A percentile compares a stretch with the other conserved stretches of the same genome.
Evolutionary conservation across 2,329 filamentous ascomycete species (phyloP).

Genomic region (Aspergillus sp.): DNA sequence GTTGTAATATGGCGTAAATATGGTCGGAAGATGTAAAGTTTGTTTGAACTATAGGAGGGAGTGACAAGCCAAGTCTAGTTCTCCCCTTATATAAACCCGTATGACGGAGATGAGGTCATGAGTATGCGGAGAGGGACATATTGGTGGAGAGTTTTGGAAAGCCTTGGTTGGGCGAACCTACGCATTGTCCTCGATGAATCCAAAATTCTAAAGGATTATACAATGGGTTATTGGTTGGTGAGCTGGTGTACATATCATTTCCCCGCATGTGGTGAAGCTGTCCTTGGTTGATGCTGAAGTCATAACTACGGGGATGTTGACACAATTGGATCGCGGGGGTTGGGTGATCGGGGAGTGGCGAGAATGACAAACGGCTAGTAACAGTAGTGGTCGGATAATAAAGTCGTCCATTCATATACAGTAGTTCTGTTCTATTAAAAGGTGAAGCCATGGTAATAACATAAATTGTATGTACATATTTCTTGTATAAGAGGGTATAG

Average conservation of each 20-base stretch:
- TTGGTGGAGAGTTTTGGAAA: background rate
- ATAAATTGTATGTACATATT: background rate
- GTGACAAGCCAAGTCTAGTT: background rate
- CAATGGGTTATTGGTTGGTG: background rate
- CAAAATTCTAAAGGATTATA: background rate
- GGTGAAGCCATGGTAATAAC: background rate
- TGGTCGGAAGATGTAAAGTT: background rate
- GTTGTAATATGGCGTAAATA: background rate
- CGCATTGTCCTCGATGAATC: background rate
- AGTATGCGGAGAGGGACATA: background rate
- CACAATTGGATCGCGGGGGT: background rate
- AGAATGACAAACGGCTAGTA: background rate
- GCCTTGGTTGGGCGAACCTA: background rate
- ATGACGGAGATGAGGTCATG: slow-evolving; percentile 9
- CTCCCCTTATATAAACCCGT: background rate
- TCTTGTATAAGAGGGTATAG: background rate
- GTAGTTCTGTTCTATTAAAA: background rate
- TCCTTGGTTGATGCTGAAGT: background rate
- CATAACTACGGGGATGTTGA: background rate
- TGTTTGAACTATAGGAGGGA: no score
- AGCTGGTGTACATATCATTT: background rate
- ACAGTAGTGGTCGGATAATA: background rate
- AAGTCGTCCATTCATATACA: background rate
- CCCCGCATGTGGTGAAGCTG: background rate
- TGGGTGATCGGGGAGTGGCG: background rate